These are phyloP conservation scores for Mortierella sp. DNA, from an alignment of 371 early-diverging fungal genomes.

Conservation along the genomic window DNA sequence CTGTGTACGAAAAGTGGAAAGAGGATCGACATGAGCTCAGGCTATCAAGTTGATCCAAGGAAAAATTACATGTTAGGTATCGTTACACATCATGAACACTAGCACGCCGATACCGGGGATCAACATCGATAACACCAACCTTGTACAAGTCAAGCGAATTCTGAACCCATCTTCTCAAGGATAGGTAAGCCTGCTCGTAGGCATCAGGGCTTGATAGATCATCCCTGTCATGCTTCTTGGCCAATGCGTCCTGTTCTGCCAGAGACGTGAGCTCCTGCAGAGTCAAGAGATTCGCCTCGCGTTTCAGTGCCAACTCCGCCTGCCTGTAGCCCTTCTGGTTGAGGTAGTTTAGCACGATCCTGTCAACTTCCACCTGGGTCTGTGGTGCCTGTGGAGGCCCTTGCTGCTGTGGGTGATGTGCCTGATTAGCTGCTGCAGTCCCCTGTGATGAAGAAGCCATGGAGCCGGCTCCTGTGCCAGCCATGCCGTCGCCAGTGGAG, in stretches of 20 bases:
- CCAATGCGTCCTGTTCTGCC: constrained; percentile 49
- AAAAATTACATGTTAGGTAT: neutral
- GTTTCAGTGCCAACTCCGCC: constrained; percentile 59
- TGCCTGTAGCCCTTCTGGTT: constrained; percentile 66
- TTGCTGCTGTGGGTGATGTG: constrained; percentile 6
- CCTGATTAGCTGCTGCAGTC: constrained; percentile 10
- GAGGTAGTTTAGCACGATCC: constrained; percentile 65
- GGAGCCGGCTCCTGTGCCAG: constrained; percentile 23
- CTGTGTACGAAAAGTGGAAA: constrained; percentile 96
- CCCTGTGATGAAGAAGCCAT: constrained; percentile 9
- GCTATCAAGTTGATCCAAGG: constrained; percentile 54
- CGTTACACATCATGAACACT: neutral
- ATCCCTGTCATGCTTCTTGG: constrained; percentile 62
- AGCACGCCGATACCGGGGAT: too few relatives aligned
- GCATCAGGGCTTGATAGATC: constrained; percentile 84
- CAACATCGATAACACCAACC: constrained; percentile 54
- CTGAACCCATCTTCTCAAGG: constrained; percentile 93
- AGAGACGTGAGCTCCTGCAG: constrained; percentile 36
- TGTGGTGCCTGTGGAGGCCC: constrained; percentile 25
- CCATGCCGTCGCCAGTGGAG: constrained; percentile 27
- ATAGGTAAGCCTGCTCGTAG: constrained; percentile 79
- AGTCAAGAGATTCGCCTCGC: constrained; percentile 56
- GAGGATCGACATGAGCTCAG: constrained; percentile 87
- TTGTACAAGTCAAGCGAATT: constrained; percentile 94
- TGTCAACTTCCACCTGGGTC: constrained; percentile 55